phyloP scores from a whole-genome alignment of 2,329 filamentous ascomycete genomes.

The Knufia fluminis region DNA sequence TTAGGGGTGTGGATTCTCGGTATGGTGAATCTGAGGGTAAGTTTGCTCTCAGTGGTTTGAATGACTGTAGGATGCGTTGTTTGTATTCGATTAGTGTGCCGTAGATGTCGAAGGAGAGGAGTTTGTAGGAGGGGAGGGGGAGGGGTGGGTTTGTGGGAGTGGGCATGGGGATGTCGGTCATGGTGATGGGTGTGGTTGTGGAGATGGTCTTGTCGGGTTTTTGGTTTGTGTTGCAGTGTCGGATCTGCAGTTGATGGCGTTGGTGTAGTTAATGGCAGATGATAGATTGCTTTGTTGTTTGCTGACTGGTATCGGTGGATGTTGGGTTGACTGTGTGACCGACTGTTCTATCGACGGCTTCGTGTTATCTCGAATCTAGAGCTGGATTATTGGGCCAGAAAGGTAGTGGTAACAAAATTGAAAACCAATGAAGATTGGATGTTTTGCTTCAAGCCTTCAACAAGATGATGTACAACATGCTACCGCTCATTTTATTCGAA shows the following conservation, averaged over 20 bases:
- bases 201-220: not conserved
- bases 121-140: slow-evolving; percentile 21
- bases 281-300: not conserved
- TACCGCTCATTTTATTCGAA: too few relatives aligned
- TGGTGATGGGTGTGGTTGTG: not conserved
- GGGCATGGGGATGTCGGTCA: slow-evolving; percentile 18
- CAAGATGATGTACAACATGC: too few relatives aligned
- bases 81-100: slow-evolving; percentile 75
- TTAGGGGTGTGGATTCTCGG: slow-evolving; percentile 25
- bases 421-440: too few relatives aligned
- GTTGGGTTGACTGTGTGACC: not conserved
- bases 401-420: too few relatives aligned
- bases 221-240: too few relatives aligned
- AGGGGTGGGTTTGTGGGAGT: slow-evolving; percentile 18
- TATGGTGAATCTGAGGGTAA: slow-evolving; percentile 17
- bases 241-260: too few relatives aligned
- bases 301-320: not conserved
- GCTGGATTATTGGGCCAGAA: too few relatives aligned
- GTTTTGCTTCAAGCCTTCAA: too few relatives aligned
- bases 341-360: too few relatives aligned
- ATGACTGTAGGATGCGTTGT: slow-evolving; percentile 48
- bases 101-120: slow-evolving; percentile 69
- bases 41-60: slow-evolving; percentile 34
- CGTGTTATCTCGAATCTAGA: not conserved
- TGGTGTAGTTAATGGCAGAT: too few relatives aligned